Percentiles rank a stretch among this genome's conserved stretches.
Evolutionary conservation across 2,329 filamentous ascomycete genomes (phyloP).

Genomic region (Nigrograna mackinnonii): DNA sequence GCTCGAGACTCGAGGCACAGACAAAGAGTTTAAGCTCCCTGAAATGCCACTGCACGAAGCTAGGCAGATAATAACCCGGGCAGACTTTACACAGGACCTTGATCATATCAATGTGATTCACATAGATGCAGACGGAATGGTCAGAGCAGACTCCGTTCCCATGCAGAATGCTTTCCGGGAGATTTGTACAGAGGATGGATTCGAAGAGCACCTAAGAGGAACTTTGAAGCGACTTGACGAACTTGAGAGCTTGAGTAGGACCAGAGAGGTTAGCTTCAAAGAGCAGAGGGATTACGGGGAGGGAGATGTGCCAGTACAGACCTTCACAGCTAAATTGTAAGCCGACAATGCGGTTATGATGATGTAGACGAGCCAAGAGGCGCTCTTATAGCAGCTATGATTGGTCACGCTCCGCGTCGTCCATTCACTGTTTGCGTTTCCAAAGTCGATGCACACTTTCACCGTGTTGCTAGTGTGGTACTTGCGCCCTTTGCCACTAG

Average conservation of each 20-base stretch:
- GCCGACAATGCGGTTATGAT: too few species aligned
- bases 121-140: slow-evolving; percentile 83
- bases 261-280: slow-evolving; percentile 89
- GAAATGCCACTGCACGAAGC: slow-evolving; percentile 57
- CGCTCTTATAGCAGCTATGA: too few species aligned
- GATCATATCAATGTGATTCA: slow-evolving; percentile 94
- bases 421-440: too few species aligned
- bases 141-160: slow-evolving; percentile 89
- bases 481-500: too few species aligned
- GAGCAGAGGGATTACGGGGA: slow-evolving; percentile 52
- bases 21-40: slow-evolving; percentile 70
- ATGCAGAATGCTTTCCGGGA: slow-evolving; percentile 92
- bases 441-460: too few species aligned
- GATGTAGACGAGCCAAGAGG: too few species aligned
- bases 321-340: slow-evolving; percentile 30
- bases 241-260: slow-evolving; percentile 90
- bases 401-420: too few species aligned
- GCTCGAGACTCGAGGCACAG: slow-evolving; percentile 70
- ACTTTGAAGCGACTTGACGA: slow-evolving; percentile 83
- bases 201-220: slow-evolving; percentile 78
- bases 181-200: slow-evolving; percentile 75
- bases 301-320: slow-evolving; percentile 31
- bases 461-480: too few species aligned
- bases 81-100: slow-evolving; percentile 88
- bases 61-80: slow-evolving; percentile 84